Conservation (phyloP, 2,329 filamentous ascomycete genomes). For the Parascedosporium putredinis region DNA sequence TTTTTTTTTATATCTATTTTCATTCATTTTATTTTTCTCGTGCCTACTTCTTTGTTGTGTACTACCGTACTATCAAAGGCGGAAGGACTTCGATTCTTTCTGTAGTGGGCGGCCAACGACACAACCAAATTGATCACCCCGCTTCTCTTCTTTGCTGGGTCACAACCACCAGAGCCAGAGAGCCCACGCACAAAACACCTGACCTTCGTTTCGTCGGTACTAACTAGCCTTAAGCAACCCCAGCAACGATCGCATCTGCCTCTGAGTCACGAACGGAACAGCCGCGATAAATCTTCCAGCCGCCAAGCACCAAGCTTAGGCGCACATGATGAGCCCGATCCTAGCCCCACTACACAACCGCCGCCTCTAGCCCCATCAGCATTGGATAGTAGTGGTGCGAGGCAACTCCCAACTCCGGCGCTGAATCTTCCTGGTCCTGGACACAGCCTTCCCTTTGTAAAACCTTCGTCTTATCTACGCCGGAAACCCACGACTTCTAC, state of each 20-base stretch:
- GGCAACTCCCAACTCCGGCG: conserved; percentile 11
- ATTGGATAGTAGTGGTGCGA: conserved; percentile 6
- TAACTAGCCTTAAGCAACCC: neutral
- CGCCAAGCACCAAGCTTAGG: conserved; percentile 1
- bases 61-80: too few species aligned
- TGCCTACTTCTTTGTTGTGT: too few species aligned
- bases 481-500: conserved; percentile 17
- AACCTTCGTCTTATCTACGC: conserved; percentile 49
- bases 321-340: conserved; percentile 6
- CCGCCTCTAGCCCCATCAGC: conserved; percentile 12
- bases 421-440: conserved; percentile 15
- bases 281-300: neutral
- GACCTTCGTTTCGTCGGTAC: neutral
- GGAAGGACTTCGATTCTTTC: too few species aligned
- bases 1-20: too few species aligned
- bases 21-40: too few species aligned
- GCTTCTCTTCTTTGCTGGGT: too few species aligned
- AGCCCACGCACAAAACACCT: neutral
- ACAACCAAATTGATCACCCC: too few species aligned
- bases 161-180: neutral
- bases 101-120: too few species aligned
- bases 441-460: conserved; percentile 46
- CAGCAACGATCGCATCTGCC: neutral
- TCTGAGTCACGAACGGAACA: neutral
- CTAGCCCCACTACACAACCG: conserved; percentile 9